Percentiles rank a stretch among this genome's conserved stretches.
Conservation (phyloP, 225 moss, liverwort and hornwort species). For the Pseudisothecium myosuroides region DNA sequence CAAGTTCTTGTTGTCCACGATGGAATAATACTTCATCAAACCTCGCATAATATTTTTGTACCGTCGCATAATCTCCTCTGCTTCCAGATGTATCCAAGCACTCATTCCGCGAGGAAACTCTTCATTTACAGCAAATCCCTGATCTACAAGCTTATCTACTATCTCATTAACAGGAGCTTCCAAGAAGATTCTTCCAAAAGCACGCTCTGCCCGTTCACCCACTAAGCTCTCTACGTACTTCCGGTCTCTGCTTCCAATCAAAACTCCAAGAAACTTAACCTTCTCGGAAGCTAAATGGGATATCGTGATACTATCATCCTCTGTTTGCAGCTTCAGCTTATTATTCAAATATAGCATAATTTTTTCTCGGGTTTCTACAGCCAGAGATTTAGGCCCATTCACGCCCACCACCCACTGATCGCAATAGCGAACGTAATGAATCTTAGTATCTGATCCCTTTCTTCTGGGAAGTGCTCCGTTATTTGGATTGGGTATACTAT, state of each 20-base stretch:
- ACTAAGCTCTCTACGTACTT: constrained; percentile 40
- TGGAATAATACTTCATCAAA: constrained; percentile 33
- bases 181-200: constrained; percentile 25
- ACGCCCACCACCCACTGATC: constrained; percentile 51
- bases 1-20: constrained; percentile 55
- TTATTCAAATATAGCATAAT: constrained; percentile 6
- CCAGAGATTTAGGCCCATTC: constrained; percentile 37
- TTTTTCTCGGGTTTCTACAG: constrained; percentile 13
- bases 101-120: constrained; percentile 55
- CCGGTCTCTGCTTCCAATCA: constrained; percentile 23
- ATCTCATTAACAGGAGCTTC: constrained; percentile 55
- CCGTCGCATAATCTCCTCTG: constrained; percentile 42
- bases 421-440: constrained; percentile 40
- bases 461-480: background rate
- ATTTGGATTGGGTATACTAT: background rate
- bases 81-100: constrained; percentile 44
- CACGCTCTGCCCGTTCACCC: constrained; percentile 8
- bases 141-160: constrained; percentile 34
- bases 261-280: constrained; percentile 28
- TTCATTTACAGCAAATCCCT: constrained; percentile 36
- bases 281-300: constrained; percentile 31
- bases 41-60: constrained; percentile 18
- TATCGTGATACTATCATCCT: constrained; percentile 12
- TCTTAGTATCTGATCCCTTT: background rate
- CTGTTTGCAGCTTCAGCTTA: constrained; percentile 20